Evolutionary conservation across 768 basidiomycete genomes (phyloP).

Genomic region (Dacryopinax primogenitus): DNA sequence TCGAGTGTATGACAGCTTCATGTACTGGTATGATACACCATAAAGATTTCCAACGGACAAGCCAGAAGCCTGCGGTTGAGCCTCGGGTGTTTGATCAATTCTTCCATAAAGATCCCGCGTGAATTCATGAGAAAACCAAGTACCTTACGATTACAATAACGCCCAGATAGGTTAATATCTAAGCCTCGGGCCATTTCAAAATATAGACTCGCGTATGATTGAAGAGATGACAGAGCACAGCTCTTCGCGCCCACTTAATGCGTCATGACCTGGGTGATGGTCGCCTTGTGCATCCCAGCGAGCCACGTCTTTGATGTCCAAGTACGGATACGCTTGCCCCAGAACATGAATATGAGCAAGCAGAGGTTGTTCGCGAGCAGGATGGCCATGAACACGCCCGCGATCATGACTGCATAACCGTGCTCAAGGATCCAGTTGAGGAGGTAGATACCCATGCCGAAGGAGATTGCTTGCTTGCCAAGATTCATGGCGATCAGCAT

Average conservation of each 20-base stretch:
- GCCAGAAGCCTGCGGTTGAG: too few relatives aligned
- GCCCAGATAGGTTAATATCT: slow-evolving; percentile 1
- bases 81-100: background rate
- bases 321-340: slow-evolving; percentile 10
- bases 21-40: too few relatives aligned
- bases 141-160: background rate
- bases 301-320: slow-evolving; percentile 8
- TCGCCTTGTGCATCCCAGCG: background rate
- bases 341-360: slow-evolving; percentile 13
- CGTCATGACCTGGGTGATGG: slow-evolving; percentile 3
- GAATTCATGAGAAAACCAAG: background rate
- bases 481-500: slow-evolving; percentile 14
- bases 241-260: background rate
- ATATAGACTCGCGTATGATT: background rate
- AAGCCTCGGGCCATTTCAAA: background rate
- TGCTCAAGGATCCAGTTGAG: slow-evolving; percentile 14
- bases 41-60: too few relatives aligned
- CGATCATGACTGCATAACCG: slow-evolving; percentile 13
- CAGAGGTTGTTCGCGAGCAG: slow-evolving; percentile 11
- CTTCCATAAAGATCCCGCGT: background rate
- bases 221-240: background rate
- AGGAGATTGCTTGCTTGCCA: slow-evolving; percentile 13
- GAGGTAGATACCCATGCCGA: slow-evolving; percentile 13
- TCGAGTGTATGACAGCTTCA: too few relatives aligned
- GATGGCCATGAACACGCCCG: slow-evolving; percentile 10